Evolutionary conservation across 2,329 filamentous ascomycete species (phyloP), one percentile per base, ranked within the genome.

Genomic region (Bretziella fagacearum): DNA sequence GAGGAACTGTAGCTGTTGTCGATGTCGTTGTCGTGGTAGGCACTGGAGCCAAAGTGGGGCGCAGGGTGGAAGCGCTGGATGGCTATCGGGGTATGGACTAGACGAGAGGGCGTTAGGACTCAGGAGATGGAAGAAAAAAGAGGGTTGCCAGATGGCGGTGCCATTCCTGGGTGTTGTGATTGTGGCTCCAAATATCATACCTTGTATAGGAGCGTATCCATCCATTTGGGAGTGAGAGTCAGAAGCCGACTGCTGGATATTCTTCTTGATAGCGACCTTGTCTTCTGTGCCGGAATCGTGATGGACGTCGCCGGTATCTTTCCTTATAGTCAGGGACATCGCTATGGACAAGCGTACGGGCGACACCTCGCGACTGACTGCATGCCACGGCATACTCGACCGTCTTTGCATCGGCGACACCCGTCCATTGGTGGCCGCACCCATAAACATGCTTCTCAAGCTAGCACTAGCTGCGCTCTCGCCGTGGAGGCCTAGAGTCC

Each of bases 401-500:
- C 40, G 33, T 23, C 37, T 37, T 17, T 46, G 43, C 13, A 46
- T 42, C 13, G 48, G 35, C 18, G 45, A 47, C 2, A 27, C 33
- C n/a, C 39, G 40, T 4, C 41, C 45, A 6, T 18, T 30, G 7
- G 26, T n/a, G 2, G 37, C 18, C 8, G 40, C 40, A 27, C 6
- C n/a, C 30, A 51, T 44, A 11, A 51, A 47, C 33, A 51, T 35
- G 15, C 40, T 39, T 15, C 44, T 22, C 3, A 50, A 29, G 13
- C 40, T 39, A 13, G 32, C 13, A 20, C 27, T 45, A 2, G 54
- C 22, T 33, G 49, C 37, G 4, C 33, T 29, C 7, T 54, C 49
- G 17, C 51, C 47, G 10, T 53, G 50, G 6, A 56, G 51, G 1
- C 55, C 54, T 5, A 56, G 48, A 8, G 52, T 46, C 2, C 53